Conservation (phyloP, 2,329 filamentous ascomycete species). For the Colletotrichum chrysophilum region DNA sequence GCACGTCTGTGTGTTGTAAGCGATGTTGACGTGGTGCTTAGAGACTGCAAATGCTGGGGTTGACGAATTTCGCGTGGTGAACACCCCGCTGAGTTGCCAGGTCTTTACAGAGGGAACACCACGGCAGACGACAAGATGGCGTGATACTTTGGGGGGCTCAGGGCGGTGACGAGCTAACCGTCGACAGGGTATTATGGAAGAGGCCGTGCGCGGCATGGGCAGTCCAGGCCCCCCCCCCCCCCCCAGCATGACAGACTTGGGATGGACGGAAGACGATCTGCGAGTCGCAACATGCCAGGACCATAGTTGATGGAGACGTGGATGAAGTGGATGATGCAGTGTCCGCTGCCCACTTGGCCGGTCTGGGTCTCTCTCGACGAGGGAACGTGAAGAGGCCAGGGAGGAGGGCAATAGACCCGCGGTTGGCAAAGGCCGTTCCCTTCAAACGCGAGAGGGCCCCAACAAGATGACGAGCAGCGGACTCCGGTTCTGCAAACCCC, state of each 20-base stretch:
- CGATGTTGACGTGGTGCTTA: neutral
- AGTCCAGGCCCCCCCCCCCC: neutral
- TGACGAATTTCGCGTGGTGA: neutral
- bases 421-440: neutral
- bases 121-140: conserved; percentile 13
- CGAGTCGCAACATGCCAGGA: neutral
- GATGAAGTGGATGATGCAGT: neutral
- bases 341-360: neutral
- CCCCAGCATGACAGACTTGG: conserved; percentile 6
- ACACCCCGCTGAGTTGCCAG: neutral
- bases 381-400: neutral
- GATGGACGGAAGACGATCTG: conserved; percentile 14
- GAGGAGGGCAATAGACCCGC: neutral
- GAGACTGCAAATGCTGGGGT: neutral
- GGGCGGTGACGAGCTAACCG: conserved; percentile 10
- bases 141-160: conserved; percentile 16
- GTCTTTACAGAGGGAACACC: neutral
- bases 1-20: neutral
- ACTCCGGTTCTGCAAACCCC: neutral
- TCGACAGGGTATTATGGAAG: conserved; percentile 1
- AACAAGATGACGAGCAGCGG: conserved; percentile 6
- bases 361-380: neutral
- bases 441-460: neutral
- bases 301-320: neutral
- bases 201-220: conserved; percentile 4